Conservation (phyloP, 1,284 basidiomycete species). For the Somion occarium region DNA sequence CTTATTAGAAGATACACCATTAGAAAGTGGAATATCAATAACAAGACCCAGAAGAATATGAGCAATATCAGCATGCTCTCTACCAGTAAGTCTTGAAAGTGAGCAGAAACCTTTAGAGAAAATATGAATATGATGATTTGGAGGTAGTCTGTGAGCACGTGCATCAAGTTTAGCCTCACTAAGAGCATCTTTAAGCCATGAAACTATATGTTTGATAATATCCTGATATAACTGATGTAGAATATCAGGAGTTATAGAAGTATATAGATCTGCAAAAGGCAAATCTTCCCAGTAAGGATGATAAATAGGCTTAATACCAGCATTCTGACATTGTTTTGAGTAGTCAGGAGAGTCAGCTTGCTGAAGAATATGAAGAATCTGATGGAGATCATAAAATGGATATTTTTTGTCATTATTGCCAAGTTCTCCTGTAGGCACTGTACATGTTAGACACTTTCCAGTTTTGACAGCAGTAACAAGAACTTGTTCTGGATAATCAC, state of each 20-base stretch:
- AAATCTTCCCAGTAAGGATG: conserved; percentile 36
- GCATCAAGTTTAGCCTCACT: conserved; percentile 18
- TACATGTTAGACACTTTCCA: conserved; percentile 19
- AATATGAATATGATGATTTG: conserved; percentile 15
- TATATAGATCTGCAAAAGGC: conserved; percentile 31
- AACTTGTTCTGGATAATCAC: conserved; percentile 25
- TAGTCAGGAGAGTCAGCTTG: conserved; percentile 3
- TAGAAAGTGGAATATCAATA: conserved; percentile 6
- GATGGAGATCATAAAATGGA: conserved; percentile 6
- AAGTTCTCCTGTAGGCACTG: conserved; percentile 5
- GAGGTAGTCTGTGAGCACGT: conserved; percentile 15
- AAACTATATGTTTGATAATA: conserved; percentile 27
- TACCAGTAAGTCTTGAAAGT: conserved; percentile 17
- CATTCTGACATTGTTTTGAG: conserved; percentile 6
- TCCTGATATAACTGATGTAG: conserved; percentile 38
- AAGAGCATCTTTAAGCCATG: conserved; percentile 18
- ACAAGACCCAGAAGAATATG: conserved; percentile 18
- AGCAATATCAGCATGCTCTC: conserved; percentile 19
- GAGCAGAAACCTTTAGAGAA: conserved; percentile 23
- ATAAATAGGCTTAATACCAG: conserved; percentile 14
- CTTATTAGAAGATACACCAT: background rate
- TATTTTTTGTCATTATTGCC: background rate
- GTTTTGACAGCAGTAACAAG: conserved; percentile 17
- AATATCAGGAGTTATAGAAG: conserved; percentile 35
- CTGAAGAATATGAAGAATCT: conserved; percentile 8